A percentile compares a stretch with the other conserved stretches of the same genome.
These are phyloP conservation scores for Fusarium sp. DNA, from an alignment of 2,329 filamentous ascomycete species.

Conservation along the genomic window DNA sequence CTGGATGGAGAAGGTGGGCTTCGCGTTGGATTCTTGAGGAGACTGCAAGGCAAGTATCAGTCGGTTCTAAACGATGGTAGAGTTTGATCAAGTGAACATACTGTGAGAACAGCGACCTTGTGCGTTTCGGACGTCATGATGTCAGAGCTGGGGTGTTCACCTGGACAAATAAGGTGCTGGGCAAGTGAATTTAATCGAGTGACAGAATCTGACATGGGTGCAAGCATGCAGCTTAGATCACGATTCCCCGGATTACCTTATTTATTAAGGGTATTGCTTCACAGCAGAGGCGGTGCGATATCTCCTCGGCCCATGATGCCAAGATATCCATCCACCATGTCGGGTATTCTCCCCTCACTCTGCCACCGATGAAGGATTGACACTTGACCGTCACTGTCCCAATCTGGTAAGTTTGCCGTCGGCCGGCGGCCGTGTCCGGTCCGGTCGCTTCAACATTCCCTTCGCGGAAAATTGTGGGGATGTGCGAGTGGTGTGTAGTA, in stretches of 20 bases:
- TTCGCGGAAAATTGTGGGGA: conserved; percentile 14
- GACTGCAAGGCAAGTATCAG: conserved; percentile 11
- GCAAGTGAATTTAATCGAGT: neutral
- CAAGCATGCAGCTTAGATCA: neutral
- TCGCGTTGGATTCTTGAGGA: conserved; percentile 20
- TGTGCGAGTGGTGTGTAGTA: no score
- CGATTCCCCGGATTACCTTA: neutral
- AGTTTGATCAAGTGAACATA: neutral
- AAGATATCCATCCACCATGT: neutral
- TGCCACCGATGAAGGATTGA: neutral
- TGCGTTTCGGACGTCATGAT: conserved; percentile 26
- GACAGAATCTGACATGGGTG: neutral
- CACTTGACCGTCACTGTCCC: neutral
- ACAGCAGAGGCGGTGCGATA: neutral
- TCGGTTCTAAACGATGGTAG: neutral
- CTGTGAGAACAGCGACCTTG: conserved; percentile 32
- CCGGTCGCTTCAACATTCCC: conserved; percentile 36
- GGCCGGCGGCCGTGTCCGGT: conserved; percentile 19
- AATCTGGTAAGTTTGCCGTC: conserved; percentile 5
- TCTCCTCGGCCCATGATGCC: neutral
- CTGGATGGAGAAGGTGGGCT: conserved; percentile 27
- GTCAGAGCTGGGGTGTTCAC: neutral
- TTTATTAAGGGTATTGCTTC: conserved; percentile 1
- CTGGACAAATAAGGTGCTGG: neutral
- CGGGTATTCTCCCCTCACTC: neutral